Evolutionary conservation across 1,139 yeast genomes (phyloP), one percentile per base, ranked within the genome.

Genomic region (Diutina catenulata): DNA sequence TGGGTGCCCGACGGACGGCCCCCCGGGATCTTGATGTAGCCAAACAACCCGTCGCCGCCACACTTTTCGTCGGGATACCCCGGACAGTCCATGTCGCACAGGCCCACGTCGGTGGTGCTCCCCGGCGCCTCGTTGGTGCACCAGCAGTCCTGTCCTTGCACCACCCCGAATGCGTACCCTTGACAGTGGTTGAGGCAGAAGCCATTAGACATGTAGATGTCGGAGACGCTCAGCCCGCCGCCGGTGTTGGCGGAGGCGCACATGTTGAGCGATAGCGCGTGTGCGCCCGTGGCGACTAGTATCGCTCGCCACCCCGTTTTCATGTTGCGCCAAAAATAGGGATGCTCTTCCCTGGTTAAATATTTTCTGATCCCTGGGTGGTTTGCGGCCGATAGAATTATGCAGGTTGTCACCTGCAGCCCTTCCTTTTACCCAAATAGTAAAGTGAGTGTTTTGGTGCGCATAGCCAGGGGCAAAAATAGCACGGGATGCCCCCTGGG

Each of bases 81-180:
- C 1, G 81, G 81, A 54, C 87, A 79, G 1, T 54, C 49, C 3
- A 51, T 54, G 29, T 58, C 49, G 56, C 87, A 79, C 19, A 62
- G 45, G 24, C 51, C 39, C 27, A 53, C 40, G 27, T 51, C 47
- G 1, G 57, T 55, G 2, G 70, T 58, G 22, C 51, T 49, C 2
- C 50, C 60, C 0, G 84, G 83, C 4, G 69, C 55, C 27, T 54
- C 50, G 49, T 77, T 64, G 9, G 81, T 65, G 50, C 87, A 79
- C 74, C 78, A 79, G 54, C 87, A 79, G 37, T 62, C 43, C 39
- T 56, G 47, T 19, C 60, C 62, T 42, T 68, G 78, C 14, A 77
- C 55, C 40, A 67, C 73, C 2, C 76, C 66, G 48, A 57, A 72
- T n/a, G 74, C 76, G 11, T 46, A 43, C 5, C 39, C 42, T 3